Conservation (phyloP, 805 yeast genomes). For the Debaryomyces prosopidis region DNA sequence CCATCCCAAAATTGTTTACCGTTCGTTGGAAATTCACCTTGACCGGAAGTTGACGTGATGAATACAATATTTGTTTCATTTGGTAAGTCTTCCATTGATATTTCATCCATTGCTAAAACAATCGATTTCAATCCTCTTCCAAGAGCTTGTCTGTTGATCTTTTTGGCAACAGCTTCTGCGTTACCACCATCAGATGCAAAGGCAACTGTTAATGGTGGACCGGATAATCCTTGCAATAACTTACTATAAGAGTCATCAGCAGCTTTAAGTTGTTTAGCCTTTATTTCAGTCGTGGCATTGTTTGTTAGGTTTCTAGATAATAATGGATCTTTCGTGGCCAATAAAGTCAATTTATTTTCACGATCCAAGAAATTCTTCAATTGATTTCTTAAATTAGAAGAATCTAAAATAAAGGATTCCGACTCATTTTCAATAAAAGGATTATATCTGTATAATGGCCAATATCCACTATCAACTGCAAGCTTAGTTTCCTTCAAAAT, state of each 20-base stretch:
- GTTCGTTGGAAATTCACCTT: constrained; percentile 84
- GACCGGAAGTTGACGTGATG: constrained; percentile 77
- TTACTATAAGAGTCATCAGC: constrained; percentile 78
- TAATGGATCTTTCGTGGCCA: constrained; percentile 69
- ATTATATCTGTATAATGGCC: constrained; percentile 91
- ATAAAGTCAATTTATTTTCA: constrained; percentile 81
- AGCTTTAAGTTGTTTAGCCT: constrained; percentile 57
- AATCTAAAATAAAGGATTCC: constrained; percentile 78
- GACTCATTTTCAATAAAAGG: constrained; percentile 55
- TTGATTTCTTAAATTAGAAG: constrained; percentile 75
- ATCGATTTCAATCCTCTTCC: constrained; percentile 74
- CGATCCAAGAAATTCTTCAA: constrained; percentile 80
- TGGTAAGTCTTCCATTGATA: constrained; percentile 70
- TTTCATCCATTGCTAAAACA: constrained; percentile 69
- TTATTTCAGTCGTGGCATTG: constrained; percentile 59
- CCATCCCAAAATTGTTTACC: constrained; percentile 79
- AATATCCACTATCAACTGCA: constrained; percentile 92
- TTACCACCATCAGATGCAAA: constrained; percentile 93
- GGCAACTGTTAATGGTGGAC: constrained; percentile 86
- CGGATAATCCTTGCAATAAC: constrained; percentile 82
- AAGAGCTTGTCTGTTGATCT: constrained; percentile 74
- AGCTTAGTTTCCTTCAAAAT: constrained; percentile 82
- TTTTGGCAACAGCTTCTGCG: constrained; percentile 79
- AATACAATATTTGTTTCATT: constrained; percentile 69
- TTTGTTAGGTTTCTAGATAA: constrained; percentile 71